phyloP scores from a whole-genome alignment of 2,329 filamentous ascomycete species.

The Phialocephala subalpina region DNA sequence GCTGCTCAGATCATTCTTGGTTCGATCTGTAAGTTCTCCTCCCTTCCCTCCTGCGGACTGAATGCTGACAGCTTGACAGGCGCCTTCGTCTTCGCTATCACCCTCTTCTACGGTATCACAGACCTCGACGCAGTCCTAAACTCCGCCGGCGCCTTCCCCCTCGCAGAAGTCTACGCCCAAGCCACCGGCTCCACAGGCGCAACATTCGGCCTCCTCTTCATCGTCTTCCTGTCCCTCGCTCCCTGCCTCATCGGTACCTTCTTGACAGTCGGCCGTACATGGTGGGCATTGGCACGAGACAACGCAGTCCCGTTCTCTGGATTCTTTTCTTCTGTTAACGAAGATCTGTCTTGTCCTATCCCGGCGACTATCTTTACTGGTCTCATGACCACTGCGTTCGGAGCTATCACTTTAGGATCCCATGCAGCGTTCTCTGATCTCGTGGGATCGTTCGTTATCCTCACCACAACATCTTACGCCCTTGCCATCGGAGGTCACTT shows the following conservation, averaged over 20 bases:
- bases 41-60: not conserved
- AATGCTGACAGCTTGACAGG: conserved; percentile 41
- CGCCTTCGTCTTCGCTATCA: conserved; percentile 41
- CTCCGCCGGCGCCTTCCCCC: conserved; percentile 62
- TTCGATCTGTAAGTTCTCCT: conserved; percentile 52
- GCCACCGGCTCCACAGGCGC: conserved; percentile 59
- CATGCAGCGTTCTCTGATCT: conserved; percentile 72
- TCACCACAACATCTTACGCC: conserved; percentile 64
- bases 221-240: conserved; percentile 60
- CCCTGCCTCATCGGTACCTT: conserved; percentile 61
- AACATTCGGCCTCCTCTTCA: conserved; percentile 57
- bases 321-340: conserved; percentile 55
- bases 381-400: conserved; percentile 61
- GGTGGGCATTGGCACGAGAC: conserved; percentile 67
- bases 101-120: conserved; percentile 62
- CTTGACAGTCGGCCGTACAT: conserved; percentile 44
- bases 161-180: conserved; percentile 72
- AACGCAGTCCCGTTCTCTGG: conserved; percentile 59
- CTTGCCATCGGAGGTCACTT: conserved; percentile 66
- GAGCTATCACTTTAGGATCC: conserved; percentile 69
- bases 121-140: conserved; percentile 60
- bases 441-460: conserved; percentile 64
- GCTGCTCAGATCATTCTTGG: conserved; percentile 56
- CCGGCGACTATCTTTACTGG: conserved; percentile 60
- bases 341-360: conserved; percentile 56